Evolutionary conservation across 2,329 filamentous ascomycete genomes (phyloP).

Genomic region (Beauveria sp.): DNA sequence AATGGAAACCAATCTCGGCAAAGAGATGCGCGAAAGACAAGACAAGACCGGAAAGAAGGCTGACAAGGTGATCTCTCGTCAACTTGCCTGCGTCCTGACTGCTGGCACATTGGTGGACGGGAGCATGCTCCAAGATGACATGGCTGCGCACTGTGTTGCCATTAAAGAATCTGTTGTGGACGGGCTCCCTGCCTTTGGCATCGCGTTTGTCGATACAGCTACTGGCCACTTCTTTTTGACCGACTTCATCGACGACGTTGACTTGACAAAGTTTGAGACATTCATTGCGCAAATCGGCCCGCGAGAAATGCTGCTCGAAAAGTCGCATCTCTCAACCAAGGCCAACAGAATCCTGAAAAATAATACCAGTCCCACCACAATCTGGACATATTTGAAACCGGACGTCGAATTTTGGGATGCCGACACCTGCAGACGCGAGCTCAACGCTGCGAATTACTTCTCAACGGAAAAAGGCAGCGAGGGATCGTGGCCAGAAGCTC

Average conservation of each 20-base stretch:
- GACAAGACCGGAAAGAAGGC: constrained; percentile 59
- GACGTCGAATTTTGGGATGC: constrained; percentile 86
- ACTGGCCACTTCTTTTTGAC: constrained; percentile 94
- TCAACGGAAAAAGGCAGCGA: constrained; percentile 47
- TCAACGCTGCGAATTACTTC: constrained; percentile 77
- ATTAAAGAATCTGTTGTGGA: constrained; percentile 78
- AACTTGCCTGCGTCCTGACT: constrained; percentile 85
- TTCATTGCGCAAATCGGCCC: constrained; percentile 88
- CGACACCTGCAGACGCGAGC: constrained; percentile 71
- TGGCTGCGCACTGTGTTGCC: constrained; percentile 91
- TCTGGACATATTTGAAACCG: constrained; percentile 91
- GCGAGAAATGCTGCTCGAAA: constrained; percentile 83
- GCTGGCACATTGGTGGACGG: constrained; percentile 90
- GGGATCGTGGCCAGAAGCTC: constrained; percentile 65
- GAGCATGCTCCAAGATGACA: constrained; percentile 95
- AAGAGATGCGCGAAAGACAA: constrained; percentile 96
- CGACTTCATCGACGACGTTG: constrained; percentile 82
- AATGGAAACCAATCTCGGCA: constrained; percentile 88
- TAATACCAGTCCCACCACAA: constrained; percentile 83
- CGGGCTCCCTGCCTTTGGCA: constrained; percentile 74
- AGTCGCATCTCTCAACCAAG: constrained; percentile 77
- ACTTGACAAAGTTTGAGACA: constrained; percentile 95
- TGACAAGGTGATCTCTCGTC: constrained; percentile 88
- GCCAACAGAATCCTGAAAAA: constrained; percentile 91
- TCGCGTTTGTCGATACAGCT: constrained; percentile 90